Evolutionary conservation across 2,329 filamentous ascomycete species (phyloP), one percentile per base, ranked within the genome.

Genomic region (Pseudogymnoascus sp.): DNA sequence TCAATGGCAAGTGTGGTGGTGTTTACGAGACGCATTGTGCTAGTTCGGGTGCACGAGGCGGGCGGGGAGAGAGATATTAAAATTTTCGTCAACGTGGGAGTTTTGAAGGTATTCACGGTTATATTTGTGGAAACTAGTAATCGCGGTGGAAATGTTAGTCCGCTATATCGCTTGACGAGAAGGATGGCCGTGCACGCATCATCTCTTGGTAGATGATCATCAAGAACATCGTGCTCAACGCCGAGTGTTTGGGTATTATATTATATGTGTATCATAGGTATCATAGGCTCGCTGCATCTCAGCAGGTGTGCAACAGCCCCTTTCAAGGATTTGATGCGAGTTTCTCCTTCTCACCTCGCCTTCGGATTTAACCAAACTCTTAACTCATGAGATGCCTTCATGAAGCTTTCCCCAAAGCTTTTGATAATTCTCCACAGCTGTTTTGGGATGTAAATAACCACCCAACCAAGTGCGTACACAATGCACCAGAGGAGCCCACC

Each of bases 321-420:
- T 23, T 7, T 4, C 16, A 16, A 5, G 16, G 25, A 60, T 28
- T 52, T n/a, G 9, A 33, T 55, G 8, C 3, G 9, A 22, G 7
- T 19, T 33, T 55, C 16, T 7, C n/a, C 19, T 22, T 11, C 14
- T 33, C 49, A 33, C 62, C 62, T 58, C 12, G 63, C 60, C 70
- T 78, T 78, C 0, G 76, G 76, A 45, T 77, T 68, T 8, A 75
- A 38, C 66, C 69, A 75, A 1, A 77, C 72, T 66, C 73, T 66
- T 5, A 75, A 52, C 66, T 78, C 76, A 42, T 75, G 67, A 19
- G 70, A 71, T 0, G 67, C 75, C 60, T 72, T 74, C 0, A 64
- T 66, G 1, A 75, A 30, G 2, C 72, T 74, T 1, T 65, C 66
- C 2, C 71, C 74, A 14, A 76, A 58, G 2, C 70, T 72, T 38